phyloP scores from a whole-genome alignment of 768 basidiomycete genomes.

The Pleurotus cornucopiae region DNA sequence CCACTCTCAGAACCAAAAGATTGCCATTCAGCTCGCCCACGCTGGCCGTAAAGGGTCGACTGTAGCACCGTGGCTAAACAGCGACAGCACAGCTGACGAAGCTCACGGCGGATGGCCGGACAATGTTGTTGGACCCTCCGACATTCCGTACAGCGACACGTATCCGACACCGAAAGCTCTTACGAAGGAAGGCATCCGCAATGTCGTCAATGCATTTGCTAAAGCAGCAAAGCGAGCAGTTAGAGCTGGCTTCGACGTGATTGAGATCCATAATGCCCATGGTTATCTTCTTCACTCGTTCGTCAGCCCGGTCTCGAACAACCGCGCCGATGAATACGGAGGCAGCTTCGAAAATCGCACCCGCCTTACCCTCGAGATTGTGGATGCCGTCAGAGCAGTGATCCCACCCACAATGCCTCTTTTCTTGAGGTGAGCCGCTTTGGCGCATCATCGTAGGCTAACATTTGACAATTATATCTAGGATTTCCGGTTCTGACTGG shows the following conservation, averaged over 20 bases:
- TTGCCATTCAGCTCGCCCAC: constrained; percentile 74
- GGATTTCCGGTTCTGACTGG: constrained; percentile 75
- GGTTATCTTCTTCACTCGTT: constrained; percentile 59
- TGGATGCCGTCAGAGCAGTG: constrained; percentile 55
- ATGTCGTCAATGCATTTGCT: constrained; percentile 51
- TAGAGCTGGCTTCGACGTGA: constrained; percentile 54
- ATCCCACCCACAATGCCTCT: constrained; percentile 64
- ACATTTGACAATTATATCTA: constrained; percentile 16
- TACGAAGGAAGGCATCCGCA: constrained; percentile 51
- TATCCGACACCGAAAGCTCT: constrained; percentile 56
- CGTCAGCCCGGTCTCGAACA: constrained; percentile 55
- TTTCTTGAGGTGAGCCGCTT: constrained; percentile 53
- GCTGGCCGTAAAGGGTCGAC: constrained; percentile 74
- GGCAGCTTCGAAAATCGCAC: constrained; percentile 69
- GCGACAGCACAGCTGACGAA: constrained; percentile 27
- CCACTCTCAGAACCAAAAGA: constrained; percentile 65
- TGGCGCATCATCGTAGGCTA: background rate
- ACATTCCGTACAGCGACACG: constrained; percentile 35
- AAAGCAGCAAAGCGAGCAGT: constrained; percentile 49
- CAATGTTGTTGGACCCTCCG: constrained; percentile 54
- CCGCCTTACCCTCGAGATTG: constrained; percentile 57
- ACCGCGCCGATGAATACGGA: constrained; percentile 65
- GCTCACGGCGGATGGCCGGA: constrained; percentile 48
- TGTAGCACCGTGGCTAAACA: constrained; percentile 54
- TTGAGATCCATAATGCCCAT: constrained; percentile 65